phyloP scores from a whole-genome alignment of 2,329 filamentous ascomycete genomes.

The Gremmenia infestans region DNA sequence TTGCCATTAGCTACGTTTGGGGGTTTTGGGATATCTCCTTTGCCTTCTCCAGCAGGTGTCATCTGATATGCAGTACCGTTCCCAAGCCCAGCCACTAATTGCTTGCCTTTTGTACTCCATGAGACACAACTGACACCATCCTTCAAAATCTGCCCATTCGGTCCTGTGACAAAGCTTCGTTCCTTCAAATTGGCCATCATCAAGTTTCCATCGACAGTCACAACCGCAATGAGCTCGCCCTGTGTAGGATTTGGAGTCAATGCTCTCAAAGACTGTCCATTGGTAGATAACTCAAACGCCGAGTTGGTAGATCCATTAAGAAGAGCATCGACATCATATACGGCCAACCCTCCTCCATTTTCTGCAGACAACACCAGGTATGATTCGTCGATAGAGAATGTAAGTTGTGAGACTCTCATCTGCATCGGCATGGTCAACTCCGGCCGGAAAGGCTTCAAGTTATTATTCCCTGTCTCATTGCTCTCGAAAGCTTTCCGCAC shows the following conservation, averaged over 20 bases:
- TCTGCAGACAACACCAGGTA: constrained; percentile 81
- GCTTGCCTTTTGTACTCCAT: constrained; percentile 93
- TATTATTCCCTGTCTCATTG: constrained; percentile 53
- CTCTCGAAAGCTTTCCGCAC: constrained; percentile 70
- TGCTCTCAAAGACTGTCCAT: constrained; percentile 66
- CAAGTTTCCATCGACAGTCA: constrained; percentile 76
- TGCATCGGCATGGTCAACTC: constrained; percentile 69
- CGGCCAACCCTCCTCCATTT: constrained; percentile 71
- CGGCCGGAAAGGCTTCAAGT: constrained; percentile 66
- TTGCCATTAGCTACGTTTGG: constrained; percentile 57
- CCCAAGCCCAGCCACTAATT: constrained; percentile 78
- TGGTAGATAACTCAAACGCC: constrained; percentile 71
- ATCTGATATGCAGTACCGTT: constrained; percentile 80
- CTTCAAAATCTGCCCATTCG: constrained; percentile 62
- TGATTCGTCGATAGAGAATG: constrained; percentile 85
- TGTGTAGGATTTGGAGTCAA: constrained; percentile 76
- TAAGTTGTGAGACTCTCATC: constrained; percentile 76
- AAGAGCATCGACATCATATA: constrained; percentile 72
- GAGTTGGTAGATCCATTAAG: constrained; percentile 61
- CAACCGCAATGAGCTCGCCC: constrained; percentile 71
- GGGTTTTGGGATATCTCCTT: constrained; percentile 74
- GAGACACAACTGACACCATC: constrained; percentile 74
- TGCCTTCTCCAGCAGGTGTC: constrained; percentile 72
- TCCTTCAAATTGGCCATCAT: constrained; percentile 77
- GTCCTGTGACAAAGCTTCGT: constrained; percentile 49